Evolutionary conservation across 2,329 filamentous ascomycete genomes (phyloP).

Genomic region (Xylaria sp.): DNA sequence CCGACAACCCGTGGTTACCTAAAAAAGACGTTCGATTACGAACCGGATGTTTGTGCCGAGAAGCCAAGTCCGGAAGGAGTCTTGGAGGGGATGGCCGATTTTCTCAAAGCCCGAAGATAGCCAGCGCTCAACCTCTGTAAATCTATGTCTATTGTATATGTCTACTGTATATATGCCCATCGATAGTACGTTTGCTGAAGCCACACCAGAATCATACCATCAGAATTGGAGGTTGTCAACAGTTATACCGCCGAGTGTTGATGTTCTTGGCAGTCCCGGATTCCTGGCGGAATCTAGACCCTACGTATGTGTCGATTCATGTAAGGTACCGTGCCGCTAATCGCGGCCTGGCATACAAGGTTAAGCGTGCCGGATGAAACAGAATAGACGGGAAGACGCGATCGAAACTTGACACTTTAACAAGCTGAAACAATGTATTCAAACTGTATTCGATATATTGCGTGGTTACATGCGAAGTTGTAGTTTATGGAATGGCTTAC

Average conservation of each 20-base stretch:
- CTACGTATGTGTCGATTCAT: background rate
- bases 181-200: no score
- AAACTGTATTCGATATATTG: background rate
- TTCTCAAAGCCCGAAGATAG: conserved; percentile 13
- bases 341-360: background rate
- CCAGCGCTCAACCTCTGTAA: background rate
- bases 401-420: no score
- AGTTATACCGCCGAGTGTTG: background rate
- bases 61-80: conserved; percentile 83
- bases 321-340: background rate
- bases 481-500: no score
- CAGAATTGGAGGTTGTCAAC: background rate
- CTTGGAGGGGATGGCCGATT: conserved; percentile 62
- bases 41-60: conserved; percentile 78
- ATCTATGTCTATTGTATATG: no score
- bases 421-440: background rate
- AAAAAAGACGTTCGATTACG: conserved; percentile 62
- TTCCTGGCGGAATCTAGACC: background rate
- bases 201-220: no score
- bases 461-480: no score
- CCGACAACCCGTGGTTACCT: conserved; percentile 86
- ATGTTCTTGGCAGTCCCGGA: background rate
- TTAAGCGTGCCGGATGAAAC: background rate
- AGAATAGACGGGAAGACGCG: background rate
- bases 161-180: background rate